Evolutionary conservation across 2,329 filamentous ascomycete species (phyloP).

Genomic region (Plenodomus lindquistii): DNA sequence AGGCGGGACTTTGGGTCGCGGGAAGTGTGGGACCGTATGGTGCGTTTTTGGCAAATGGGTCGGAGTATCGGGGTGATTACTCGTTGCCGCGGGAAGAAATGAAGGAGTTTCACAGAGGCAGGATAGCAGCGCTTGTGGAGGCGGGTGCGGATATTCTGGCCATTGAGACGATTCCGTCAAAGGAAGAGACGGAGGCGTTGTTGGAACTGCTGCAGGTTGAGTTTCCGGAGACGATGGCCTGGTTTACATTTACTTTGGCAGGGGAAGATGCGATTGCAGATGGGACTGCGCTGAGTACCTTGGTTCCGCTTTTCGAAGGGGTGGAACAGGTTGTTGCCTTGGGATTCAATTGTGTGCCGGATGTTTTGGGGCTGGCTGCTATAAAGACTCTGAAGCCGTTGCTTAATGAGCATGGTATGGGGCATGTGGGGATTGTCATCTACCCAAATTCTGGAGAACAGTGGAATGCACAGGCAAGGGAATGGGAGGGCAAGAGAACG

Average conservation of each 20-base stretch:
- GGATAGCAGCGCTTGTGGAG: conserved; percentile 48
- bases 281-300: conserved; percentile 43
- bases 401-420: conserved; percentile 38
- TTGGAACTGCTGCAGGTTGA: conserved; percentile 44
- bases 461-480: conserved; percentile 49
- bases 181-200: conserved; percentile 46
- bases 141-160: conserved; percentile 51
- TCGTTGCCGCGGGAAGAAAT: conserved; percentile 31
- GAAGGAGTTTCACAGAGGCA: conserved; percentile 49
- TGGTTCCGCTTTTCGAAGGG: conserved; percentile 36
- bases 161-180: conserved; percentile 51
- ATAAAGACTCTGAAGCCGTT: conserved; percentile 35
- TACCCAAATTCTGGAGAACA: conserved; percentile 55
- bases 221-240: conserved; percentile 44
- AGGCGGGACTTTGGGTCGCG: conserved; percentile 41
- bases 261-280: conserved; percentile 47
- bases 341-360: conserved; percentile 52
- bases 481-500: conserved; percentile 36
- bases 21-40: conserved; percentile 55
- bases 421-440: conserved; percentile 16
- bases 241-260: conserved; percentile 49
- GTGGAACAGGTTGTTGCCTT: conserved; percentile 45
- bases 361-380: conserved; percentile 39
- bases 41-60: conserved; percentile 52
- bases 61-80: conserved; percentile 53